Base-by-base conservation (phyloP, 2,329 filamentous ascomycete genomes). In the Alternaria ethzedia region DNA sequence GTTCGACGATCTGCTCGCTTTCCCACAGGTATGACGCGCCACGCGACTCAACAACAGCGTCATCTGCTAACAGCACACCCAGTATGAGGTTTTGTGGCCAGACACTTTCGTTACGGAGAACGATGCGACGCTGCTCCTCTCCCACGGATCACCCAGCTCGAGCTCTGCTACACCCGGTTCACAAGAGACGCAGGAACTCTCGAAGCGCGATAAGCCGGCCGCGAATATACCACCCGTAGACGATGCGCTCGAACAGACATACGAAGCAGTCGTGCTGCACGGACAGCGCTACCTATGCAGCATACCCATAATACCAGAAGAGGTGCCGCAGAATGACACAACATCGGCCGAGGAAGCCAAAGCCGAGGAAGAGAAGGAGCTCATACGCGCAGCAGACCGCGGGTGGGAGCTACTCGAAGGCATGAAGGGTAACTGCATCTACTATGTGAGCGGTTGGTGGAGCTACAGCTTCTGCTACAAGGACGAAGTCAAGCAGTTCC, bases 401-500 rank as follows among this genome's bases (percentile, higher is more conserved):
- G 94, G 94, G 6, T 91, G 92, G 86, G 91, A 96, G 74, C 85
- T 97, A 21, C 83, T 97, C 54, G 87, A 88, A 67, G 89, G 90
- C 25, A 90, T 97, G 80, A 87, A 94, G 57, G 91, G 90, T 4
- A 86, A 87, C 54, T 97, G 94, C 79, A 87, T 97, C 67, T 97
- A 95, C 82, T 92, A 89, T 78, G 82, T 94, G 68, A 91, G 89
- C 1, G 94, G 94, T 0, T 97, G 94, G 94, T 97, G 94, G 94
- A 96, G 91, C 75, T 97, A 97, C 81, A 91, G 90, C 71, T 97
- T 97, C 80, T 97, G 94, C 84, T 96, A 97, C 82, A 92, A 92
- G 76, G 87, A 90, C 65, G 89, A 95, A 67, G 90, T 97, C 65
- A 91, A 92, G 74, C 94, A 97, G 80, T 97, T 96, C 80, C 94